A percentile compares a stretch with the other conserved stretches of the same genome.
Evolutionary conservation across 345 rosid genomes (phyloP).

Genomic region (Bruguiera parviflora): DNA sequence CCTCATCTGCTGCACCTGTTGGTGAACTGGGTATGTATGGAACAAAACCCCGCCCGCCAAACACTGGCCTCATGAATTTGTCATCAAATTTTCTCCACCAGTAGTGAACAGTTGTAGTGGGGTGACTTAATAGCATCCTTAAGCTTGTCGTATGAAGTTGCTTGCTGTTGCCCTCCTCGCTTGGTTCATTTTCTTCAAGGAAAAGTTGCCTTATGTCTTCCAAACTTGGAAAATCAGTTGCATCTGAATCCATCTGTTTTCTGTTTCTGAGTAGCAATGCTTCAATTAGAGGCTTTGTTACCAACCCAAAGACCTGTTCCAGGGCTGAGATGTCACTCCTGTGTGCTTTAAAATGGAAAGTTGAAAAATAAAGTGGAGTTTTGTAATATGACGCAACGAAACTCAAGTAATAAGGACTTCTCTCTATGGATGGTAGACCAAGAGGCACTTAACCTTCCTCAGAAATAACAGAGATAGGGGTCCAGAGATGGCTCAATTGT

Average conservation of each 20-base stretch:
- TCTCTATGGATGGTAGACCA: no score
- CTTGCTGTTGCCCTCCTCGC: constrained; percentile 21
- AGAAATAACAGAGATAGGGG: no score
- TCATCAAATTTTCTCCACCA: constrained; percentile 69
- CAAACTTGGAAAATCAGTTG: constrained; percentile 40
- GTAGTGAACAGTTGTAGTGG: constrained; percentile 53
- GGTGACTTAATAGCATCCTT: constrained; percentile 45
- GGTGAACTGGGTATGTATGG: constrained; percentile 55
- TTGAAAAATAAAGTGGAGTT: no score
- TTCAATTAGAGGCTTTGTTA: constrained; percentile 59
- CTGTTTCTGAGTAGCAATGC: constrained; percentile 38
- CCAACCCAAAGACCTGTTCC: constrained; percentile 56
- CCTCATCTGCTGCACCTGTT: constrained; percentile 36
- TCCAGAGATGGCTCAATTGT: no score
- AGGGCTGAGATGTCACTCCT: neutral
- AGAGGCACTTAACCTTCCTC: no score
- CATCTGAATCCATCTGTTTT: constrained; percentile 40
- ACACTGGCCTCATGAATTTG: constrained; percentile 62
- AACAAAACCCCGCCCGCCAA: constrained; percentile 68
- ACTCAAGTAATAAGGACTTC: no score
- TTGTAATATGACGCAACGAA: no score
- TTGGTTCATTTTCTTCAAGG: constrained; percentile 47
- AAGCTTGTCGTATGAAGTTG: constrained; percentile 27
- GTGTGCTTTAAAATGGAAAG: neutral
- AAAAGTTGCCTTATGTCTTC: constrained; percentile 54